Conservation (phyloP, 2,329 filamentous ascomycete species). For the Scedosporium apiospermum region DNA sequence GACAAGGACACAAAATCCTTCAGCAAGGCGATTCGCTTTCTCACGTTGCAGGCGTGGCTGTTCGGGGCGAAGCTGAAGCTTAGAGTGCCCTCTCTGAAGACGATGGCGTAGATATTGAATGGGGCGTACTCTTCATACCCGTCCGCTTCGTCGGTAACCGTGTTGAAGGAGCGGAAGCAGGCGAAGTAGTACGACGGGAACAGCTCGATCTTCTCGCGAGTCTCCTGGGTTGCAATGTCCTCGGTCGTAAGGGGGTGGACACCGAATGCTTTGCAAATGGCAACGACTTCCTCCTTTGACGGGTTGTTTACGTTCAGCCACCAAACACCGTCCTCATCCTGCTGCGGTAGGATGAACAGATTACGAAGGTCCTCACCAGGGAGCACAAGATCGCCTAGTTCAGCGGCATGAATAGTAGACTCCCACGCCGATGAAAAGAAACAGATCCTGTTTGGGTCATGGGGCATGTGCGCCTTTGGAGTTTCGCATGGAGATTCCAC, state of each 20-base stretch:
- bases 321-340: slow-evolving; percentile 72
- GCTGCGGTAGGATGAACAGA: slow-evolving; percentile 59
- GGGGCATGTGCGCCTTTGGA: slow-evolving; percentile 19
- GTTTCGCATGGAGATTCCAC: slow-evolving; percentile 4
- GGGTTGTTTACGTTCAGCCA: slow-evolving; percentile 94
- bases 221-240: slow-evolving; percentile 91
- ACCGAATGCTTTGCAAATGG: slow-evolving; percentile 87
- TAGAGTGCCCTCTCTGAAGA: slow-evolving; percentile 88
- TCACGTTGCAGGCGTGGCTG: slow-evolving; percentile 77
- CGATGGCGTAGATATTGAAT: slow-evolving; percentile 92
- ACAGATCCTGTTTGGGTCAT: slow-evolving; percentile 74
- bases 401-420: slow-evolving; percentile 82
- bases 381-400: slow-evolving; percentile 78
- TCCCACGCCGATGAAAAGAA: slow-evolving; percentile 96
- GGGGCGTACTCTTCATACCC: slow-evolving; percentile 82
- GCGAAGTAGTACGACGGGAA: slow-evolving; percentile 98
- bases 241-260: slow-evolving; percentile 94
- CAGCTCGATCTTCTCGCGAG: slow-evolving; percentile 95
- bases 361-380: slow-evolving; percentile 85
- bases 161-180: slow-evolving; percentile 86
- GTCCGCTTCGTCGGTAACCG: slow-evolving; percentile 60
- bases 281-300: slow-evolving; percentile 77
- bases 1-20: slow-evolving; percentile 93
- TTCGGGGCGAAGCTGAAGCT: slow-evolving; percentile 92
- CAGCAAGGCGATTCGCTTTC: slow-evolving; percentile 81